Percentiles rank a stretch among this genome's conserved stretches.
Evolutionary conservation across 2,329 filamentous ascomycete species (phyloP).

Genomic region (Didymosphaeria variabile): DNA sequence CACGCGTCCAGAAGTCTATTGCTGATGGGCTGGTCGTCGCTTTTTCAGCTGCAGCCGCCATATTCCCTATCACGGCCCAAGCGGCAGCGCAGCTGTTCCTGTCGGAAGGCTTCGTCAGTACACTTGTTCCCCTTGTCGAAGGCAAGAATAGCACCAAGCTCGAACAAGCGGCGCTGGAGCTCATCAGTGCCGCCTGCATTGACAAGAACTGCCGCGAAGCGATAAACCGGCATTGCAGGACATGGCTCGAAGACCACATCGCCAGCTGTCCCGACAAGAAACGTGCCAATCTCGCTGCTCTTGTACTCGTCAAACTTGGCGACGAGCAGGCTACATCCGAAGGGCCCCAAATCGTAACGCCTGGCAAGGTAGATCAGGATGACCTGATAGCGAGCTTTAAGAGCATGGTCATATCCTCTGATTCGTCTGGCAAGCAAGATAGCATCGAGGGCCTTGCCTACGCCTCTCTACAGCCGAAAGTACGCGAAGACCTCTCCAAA

Average conservation of each 20-base stretch:
- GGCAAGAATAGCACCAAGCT: conserved; percentile 86
- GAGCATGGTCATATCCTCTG: conserved; percentile 70
- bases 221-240: conserved; percentile 82
- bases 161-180: conserved; percentile 84
- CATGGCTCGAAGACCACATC: conserved; percentile 87
- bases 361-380: conserved; percentile 49
- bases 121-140: conserved; percentile 78
- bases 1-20: conserved; percentile 74
- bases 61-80: conserved; percentile 85
- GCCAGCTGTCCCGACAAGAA: conserved; percentile 71
- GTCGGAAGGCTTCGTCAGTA: conserved; percentile 83
- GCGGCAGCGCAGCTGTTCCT: conserved; percentile 82
- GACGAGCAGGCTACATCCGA: conserved; percentile 48
- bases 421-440: conserved; percentile 69
- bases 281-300: conserved; percentile 61
- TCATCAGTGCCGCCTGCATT: conserved; percentile 92
- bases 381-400: conserved; percentile 66
- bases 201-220: conserved; percentile 82
- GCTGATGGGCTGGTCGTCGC: conserved; percentile 90
- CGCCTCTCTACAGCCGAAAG: conserved; percentile 81
- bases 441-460: conserved; percentile 93
- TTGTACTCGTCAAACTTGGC: conserved; percentile 65
- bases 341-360: conserved; percentile 42
- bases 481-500: conserved; percentile 81
- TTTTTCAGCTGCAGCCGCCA: conserved; percentile 88